Evolutionary conservation across 208 protist genomes (phyloP).

Genomic region (Tritrichomonas foetus): DNA sequence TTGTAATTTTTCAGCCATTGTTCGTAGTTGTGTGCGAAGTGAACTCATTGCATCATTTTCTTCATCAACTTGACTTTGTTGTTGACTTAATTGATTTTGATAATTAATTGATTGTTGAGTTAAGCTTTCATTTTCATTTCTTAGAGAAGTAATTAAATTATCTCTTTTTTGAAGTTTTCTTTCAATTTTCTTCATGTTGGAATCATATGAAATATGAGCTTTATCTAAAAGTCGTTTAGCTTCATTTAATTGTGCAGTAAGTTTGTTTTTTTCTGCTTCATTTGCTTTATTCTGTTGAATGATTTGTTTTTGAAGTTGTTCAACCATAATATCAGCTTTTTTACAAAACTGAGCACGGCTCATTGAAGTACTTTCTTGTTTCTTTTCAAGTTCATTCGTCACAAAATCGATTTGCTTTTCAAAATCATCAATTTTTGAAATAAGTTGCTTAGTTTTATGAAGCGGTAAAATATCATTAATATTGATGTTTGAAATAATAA

Average conservation of each 20-base stretch:
- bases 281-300: not conserved
- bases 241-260: not conserved
- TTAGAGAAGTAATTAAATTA: no score
- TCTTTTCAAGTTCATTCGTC: not conserved
- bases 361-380: not conserved
- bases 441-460: not conserved
- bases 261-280: not conserved
- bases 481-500: not conserved
- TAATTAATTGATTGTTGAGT: not conserved
- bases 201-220: no score
- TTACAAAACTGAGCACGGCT: not conserved
- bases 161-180: no score
- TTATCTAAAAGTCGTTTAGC: no score
- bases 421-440: not conserved
- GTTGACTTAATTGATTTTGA: not conserved
- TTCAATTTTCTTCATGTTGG: no score
- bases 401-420: not conserved
- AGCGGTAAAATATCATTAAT: not conserved
- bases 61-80: not conserved
- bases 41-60: not conserved
- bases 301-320: not conserved
- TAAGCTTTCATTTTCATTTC: not conserved
- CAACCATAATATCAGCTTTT: not conserved
- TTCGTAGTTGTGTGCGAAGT: not conserved
- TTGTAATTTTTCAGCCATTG: not conserved